These are phyloP conservation scores for Diaporthe vexans DNA, from an alignment of 2,329 filamentous ascomycete genomes.

Conservation along the genomic window DNA sequence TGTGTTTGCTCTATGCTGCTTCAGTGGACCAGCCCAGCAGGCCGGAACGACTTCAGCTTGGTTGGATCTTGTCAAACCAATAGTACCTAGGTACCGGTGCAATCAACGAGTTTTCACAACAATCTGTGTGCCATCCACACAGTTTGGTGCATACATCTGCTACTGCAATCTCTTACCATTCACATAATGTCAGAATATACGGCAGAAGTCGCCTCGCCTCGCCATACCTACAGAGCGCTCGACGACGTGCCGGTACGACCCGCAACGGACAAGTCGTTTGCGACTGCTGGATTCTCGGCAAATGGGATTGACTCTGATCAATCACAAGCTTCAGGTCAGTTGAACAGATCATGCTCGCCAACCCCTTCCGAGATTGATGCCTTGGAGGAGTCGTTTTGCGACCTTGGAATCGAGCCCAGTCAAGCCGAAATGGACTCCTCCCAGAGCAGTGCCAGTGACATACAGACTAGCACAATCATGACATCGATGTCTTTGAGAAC, in stretches of 20 bases:
- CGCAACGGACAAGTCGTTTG: too few species aligned
- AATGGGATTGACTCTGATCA: background rate
- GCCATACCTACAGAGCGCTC: slow-evolving; percentile 16
- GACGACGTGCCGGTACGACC: slow-evolving; percentile 14
- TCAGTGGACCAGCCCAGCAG: background rate
- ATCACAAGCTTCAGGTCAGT: background rate
- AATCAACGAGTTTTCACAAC: too few species aligned
- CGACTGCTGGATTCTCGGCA: background rate
- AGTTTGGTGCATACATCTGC: too few species aligned
- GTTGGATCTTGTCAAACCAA: background rate
- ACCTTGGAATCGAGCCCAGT: slow-evolving; percentile 12
- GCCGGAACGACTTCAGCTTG: background rate
- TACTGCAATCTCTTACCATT: too few species aligned
- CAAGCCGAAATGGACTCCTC: background rate
- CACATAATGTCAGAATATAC: background rate
- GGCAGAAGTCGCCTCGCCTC: background rate
- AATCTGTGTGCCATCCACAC: too few species aligned
- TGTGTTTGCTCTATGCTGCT: background rate
- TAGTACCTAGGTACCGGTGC: too few species aligned
- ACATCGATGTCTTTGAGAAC: background rate
- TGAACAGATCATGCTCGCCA: slow-evolving; percentile 27
- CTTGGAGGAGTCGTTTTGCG: slow-evolving; percentile 33
- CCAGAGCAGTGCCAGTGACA: slow-evolving; percentile 3
- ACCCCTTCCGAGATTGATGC: slow-evolving; percentile 39
- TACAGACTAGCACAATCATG: background rate